These are phyloP conservation scores for Ophiostoma ulmi DNA, from an alignment of 2,329 filamentous ascomycete genomes.

Conservation along the genomic window DNA sequence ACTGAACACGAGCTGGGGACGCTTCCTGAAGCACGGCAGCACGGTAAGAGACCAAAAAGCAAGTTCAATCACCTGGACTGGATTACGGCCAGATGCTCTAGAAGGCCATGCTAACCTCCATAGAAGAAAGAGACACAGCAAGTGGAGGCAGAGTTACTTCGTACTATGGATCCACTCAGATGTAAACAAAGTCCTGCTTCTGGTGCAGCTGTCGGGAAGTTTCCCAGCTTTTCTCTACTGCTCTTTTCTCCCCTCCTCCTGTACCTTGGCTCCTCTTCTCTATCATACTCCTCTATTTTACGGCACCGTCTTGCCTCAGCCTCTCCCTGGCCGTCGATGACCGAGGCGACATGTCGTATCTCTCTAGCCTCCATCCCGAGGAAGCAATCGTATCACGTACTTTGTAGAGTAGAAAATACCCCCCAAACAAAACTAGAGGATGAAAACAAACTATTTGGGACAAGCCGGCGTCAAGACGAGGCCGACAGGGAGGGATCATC, in stretches of 20 bases:
- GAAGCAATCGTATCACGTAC: background rate
- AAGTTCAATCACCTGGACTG: background rate
- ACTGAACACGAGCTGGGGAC: constrained; percentile 5
- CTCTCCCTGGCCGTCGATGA: background rate
- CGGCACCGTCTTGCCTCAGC: no score
- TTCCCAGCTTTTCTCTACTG: background rate
- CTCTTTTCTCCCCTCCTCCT: background rate
- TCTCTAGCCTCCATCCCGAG: background rate
- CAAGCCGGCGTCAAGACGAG: background rate
- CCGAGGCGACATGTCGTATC: background rate
- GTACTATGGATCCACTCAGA: constrained; percentile 16
- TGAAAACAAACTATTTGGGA: constrained; percentile 8
- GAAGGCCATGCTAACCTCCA: background rate
- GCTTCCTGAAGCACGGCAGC: background rate
- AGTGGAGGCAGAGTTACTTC: constrained; percentile 15
- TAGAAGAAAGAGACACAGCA: background rate
- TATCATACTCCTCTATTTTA: background rate
- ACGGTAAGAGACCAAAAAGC: background rate
- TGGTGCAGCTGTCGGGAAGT: constrained; percentile 11
- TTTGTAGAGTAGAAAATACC: background rate
- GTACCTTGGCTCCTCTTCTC: background rate
- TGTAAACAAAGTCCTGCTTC: constrained; percentile 19
- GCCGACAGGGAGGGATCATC: constrained; percentile 17
- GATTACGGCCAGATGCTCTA: background rate
- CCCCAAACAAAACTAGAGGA: background rate